Evolutionary conservation across 441 rosid species (phyloP), one percentile per base, ranked within the genome.

Genomic region (Biscutella laevigata): DNA sequence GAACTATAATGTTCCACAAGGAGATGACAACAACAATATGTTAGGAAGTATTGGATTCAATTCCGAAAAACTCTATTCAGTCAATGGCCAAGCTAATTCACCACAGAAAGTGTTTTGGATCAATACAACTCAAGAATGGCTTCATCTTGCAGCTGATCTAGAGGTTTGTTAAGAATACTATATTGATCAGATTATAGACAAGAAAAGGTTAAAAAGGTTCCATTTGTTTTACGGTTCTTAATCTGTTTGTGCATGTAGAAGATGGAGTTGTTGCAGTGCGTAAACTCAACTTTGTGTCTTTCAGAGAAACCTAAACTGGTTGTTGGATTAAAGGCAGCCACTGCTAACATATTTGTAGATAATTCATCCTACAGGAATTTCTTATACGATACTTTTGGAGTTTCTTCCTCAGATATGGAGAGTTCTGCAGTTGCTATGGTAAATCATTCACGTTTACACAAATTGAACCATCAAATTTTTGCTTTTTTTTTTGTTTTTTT

Each of bases 401-500:
- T 75, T 59, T 72, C 81, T 12, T 71, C 82, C 5, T 54, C 57
- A 0, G 81, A 76, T 9, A 75, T 66, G 79, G 88, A 77, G 64
- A 77, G 77, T 56, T 53, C 71, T 59, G 77, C 79, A 11, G 79
- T 73, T 25, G 81, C 67, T 6, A 74, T 74, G 74, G 81, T 61
- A 68, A 56, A 37, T n/a, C 25, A 25, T 15, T 41, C 19, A 32
- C 27, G 6, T 32, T 17, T 10, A 9, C n/a, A 7, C 7, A n/a
- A n/a, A 21, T 9, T 8, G 8, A 4, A 4, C 33, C 29, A 33
- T 25, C 22, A 30, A 2, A n/a, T n/a, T 4, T 12, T 17, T 9
- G 1, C 1, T 9, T 5, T 2, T 6, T 26, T 11, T 42, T 21
- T 12, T 22, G 1, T 6, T 0, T 9, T 24, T 13, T 3, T 15